Base-by-base conservation (phyloP, 164 flowering plant genomes). In the Magnolia officinalis region DNA sequence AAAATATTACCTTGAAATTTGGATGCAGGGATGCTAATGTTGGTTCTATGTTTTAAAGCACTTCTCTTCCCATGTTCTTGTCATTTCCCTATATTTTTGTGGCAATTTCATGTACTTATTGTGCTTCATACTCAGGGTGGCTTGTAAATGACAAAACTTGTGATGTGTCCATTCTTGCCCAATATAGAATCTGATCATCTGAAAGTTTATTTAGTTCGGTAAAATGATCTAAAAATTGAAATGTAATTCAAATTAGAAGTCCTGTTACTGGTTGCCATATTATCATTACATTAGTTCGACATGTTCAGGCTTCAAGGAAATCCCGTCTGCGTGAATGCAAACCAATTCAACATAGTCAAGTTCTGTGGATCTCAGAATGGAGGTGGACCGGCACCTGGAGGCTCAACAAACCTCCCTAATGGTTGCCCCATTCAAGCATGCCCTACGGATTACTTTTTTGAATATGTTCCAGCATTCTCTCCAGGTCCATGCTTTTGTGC, bases 261-360 rank as follows among this genome's bases (percentile, higher is more conserved):
- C 50, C 37, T 71, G 18, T 20, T 24, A 8, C 23, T 20, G 10
- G 21, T 21, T 14, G 68, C 20, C 21, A 18, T 52, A 16, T 74
- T 19, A 77, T 70, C 61, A 67, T 19, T 61, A 66, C 61, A 67
- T 19, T 65, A 66, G 63, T 75, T 66, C 11, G 45, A 45, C 20
- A 51, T 79, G 72, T 82, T 71, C 88, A 93, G 98, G 92, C 88
- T 93, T 79, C 83, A 79, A 55, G 92, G 92, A 29, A 93, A 93
- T 81, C 96, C 95, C 20, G 75, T 90, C 31, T 93, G 98, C 75
- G 51, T 10, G 16, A 75, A 45, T 74, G 82, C 84, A 72, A 88
- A 75, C 79, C 78, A 78, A 78, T 79, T 71, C 26, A 87, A 87
- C 72, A 84, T 84, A 74, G 77, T 14, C 74, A 82, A 75, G 55